phyloP scores from a whole-genome alignment of 75 land plant species.

The Picea sitchensis region DNA sequence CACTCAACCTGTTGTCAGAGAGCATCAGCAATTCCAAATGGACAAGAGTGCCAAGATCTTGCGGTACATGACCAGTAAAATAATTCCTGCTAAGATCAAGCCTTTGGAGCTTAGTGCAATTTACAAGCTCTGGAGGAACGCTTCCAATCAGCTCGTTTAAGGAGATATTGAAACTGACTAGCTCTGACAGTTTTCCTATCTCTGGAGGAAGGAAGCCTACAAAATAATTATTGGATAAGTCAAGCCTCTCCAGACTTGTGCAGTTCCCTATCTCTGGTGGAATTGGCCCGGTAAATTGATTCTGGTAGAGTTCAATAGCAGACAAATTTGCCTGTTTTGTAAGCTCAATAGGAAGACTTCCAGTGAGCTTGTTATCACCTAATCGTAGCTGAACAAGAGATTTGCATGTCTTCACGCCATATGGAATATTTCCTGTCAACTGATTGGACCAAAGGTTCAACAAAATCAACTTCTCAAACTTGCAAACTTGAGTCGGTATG shows the following conservation, averaged over 20 bases:
- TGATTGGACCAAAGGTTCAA: constrained; percentile 56
- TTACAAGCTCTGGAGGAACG: constrained; percentile 52
- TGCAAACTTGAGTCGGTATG: constrained; percentile 55
- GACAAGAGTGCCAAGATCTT: constrained; percentile 43
- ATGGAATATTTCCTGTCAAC: constrained; percentile 64
- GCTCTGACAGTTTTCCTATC: constrained; percentile 40
- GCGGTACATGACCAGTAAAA: constrained; percentile 54
- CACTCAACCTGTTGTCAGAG: constrained; percentile 51
- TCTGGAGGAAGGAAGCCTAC: constrained; percentile 37
- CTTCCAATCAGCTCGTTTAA: constrained; percentile 46
- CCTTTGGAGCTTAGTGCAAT: constrained; percentile 59
- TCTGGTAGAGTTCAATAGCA: constrained; percentile 48
- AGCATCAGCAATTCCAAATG: constrained; percentile 45
- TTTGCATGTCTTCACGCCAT: constrained; percentile 43
- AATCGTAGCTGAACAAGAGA: constrained; percentile 52
- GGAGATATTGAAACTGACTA: constrained; percentile 57
- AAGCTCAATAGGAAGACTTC: constrained; percentile 42
- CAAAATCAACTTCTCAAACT: constrained; percentile 28
- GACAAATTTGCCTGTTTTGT: constrained; percentile 22
- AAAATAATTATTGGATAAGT: constrained; percentile 47
- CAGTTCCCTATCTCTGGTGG: constrained; percentile 50
- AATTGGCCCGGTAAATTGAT: constrained; percentile 55
- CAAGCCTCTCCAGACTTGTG: constrained; percentile 32
- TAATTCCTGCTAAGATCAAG: constrained; percentile 76
- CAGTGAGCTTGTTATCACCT: constrained; percentile 46